Evolutionary conservation across 805 yeast genomes (phyloP).

Genomic region (Vanderwaltozyma tropicalis): DNA sequence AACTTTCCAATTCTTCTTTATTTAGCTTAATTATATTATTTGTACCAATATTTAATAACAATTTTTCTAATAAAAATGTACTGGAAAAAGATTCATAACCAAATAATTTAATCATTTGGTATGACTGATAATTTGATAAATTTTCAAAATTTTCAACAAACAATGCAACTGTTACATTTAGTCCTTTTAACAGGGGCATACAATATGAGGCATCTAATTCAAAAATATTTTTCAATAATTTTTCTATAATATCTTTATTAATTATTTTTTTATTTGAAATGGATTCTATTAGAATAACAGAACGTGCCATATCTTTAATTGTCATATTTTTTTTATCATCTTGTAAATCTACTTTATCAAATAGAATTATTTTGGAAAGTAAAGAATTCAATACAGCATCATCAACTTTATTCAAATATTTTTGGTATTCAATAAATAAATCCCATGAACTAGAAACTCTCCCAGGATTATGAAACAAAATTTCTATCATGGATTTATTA

Average conservation of each 20-base stretch:
- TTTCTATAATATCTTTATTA: conserved; percentile 6
- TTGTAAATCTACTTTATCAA: conserved; percentile 30
- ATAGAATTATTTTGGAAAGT: conserved; percentile 30
- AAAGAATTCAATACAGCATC: conserved; percentile 24
- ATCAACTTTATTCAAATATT: conserved; percentile 5
- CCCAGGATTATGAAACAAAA: conserved; percentile 41
- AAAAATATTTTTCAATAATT: conserved; percentile 10
- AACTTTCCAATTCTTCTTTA: conserved; percentile 11
- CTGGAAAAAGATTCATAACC: background rate
- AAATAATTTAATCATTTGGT: conserved; percentile 6
- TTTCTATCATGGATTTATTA: conserved; percentile 19
- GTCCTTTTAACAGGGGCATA: conserved; percentile 8
- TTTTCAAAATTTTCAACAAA: conserved; percentile 7
- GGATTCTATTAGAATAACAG: conserved; percentile 14
- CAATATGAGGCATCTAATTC: conserved; percentile 7
- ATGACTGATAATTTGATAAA: conserved; percentile 13
- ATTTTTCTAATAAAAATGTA: conserved; percentile 4
- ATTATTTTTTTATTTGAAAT: conserved; percentile 7
- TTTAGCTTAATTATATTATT: conserved; percentile 3
- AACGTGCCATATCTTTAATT: conserved; percentile 14
- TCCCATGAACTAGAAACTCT: conserved; percentile 43
- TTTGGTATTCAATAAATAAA: conserved; percentile 28
- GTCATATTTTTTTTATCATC: conserved; percentile 23
- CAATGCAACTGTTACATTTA: conserved; percentile 4
- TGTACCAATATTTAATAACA: conserved; percentile 12